A percentile compares a stretch with the other conserved stretches of the same genome.
phyloP scores from a whole-genome alignment of 2,329 filamentous ascomycete species.

The Neospermospora avenae region DNA sequence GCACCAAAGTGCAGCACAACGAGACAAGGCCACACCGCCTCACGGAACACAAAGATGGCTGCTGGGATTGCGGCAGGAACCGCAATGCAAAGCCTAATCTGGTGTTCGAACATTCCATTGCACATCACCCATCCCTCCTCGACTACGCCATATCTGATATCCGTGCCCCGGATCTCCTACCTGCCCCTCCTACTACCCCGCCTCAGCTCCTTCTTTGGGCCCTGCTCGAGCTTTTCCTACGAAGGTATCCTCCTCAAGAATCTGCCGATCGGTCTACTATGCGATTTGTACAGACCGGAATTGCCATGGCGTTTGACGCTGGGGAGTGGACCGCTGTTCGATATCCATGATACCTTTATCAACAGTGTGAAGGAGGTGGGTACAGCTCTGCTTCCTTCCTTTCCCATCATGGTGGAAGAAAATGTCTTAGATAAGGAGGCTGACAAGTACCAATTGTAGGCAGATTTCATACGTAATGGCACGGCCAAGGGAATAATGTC shows the following conservation, averaged over 20 bases:
- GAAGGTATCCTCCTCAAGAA: constrained; percentile 68
- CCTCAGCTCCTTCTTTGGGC: constrained; percentile 64
- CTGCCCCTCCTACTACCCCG: constrained; percentile 61
- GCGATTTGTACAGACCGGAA: constrained; percentile 56
- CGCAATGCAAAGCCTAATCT: constrained; percentile 33
- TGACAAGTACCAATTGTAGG: constrained; percentile 20
- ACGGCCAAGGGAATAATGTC: constrained; percentile 70
- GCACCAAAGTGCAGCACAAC: neutral
- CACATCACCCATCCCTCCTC: constrained; percentile 34
- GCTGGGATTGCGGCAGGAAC: neutral
- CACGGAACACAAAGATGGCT: neutral
- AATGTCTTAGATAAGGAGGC: neutral
- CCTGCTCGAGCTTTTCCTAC: constrained; percentile 54
- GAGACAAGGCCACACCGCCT: neutral
- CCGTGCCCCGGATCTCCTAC: constrained; percentile 64
- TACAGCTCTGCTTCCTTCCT: neutral
- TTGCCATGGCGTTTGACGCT: constrained; percentile 63
- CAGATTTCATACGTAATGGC: constrained; percentile 65
- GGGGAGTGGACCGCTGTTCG: constrained; percentile 51
- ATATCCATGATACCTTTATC: constrained; percentile 59
- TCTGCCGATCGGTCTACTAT: constrained; percentile 65
- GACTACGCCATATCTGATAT: constrained; percentile 42
- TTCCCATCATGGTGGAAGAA: neutral
- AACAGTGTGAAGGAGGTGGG: constrained; percentile 64
- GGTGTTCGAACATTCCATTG: constrained; percentile 34